Percentiles rank a stretch among this genome's conserved stretches.
Evolutionary conservation across 768 basidiomycete species (phyloP).

Genomic region (Trichaptum fuscoviolaceum): DNA sequence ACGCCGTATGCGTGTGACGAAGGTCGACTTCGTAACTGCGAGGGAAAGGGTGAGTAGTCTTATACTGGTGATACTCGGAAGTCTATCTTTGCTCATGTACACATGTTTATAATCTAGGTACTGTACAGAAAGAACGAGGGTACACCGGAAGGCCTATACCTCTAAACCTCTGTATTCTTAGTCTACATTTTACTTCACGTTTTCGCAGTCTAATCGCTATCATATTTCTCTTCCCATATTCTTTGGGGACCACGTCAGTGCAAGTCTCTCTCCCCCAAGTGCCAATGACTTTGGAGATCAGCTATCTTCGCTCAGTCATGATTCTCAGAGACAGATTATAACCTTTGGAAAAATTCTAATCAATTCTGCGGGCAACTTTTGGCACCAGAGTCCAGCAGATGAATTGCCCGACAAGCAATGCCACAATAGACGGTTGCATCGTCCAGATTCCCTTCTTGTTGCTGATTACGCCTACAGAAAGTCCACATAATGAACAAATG

Average conservation of each 20-base stretch:
- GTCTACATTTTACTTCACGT: neutral
- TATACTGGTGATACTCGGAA: constrained; percentile 10
- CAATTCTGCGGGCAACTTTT: constrained; percentile 9
- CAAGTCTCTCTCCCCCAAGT: too few species aligned
- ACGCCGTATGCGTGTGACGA: constrained; percentile 89
- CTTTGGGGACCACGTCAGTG: neutral
- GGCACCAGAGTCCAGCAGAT: constrained; percentile 22
- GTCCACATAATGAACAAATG: neutral
- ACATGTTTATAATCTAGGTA: constrained; percentile 38
- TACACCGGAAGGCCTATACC: constrained; percentile 83
- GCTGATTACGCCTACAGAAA: constrained; percentile 18
- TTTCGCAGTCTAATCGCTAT: neutral
- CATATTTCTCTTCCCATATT: neutral
- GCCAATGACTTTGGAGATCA: too few species aligned
- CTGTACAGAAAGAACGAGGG: constrained; percentile 98
- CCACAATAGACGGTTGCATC: constrained; percentile 24
- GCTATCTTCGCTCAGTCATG: too few species aligned
- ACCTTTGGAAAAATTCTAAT: neutral
- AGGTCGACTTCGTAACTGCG: constrained; percentile 84
- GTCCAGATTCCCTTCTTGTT: constrained; percentile 25
- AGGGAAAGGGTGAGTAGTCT: constrained; percentile 75
- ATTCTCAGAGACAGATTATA: too few species aligned
- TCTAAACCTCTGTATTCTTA: constrained; percentile 35
- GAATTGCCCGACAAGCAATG: constrained; percentile 21
- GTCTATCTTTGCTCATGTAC: constrained; percentile 1